Conservation (phyloP, 306 rosid genomes). For the Ormosia emarginata region DNA sequence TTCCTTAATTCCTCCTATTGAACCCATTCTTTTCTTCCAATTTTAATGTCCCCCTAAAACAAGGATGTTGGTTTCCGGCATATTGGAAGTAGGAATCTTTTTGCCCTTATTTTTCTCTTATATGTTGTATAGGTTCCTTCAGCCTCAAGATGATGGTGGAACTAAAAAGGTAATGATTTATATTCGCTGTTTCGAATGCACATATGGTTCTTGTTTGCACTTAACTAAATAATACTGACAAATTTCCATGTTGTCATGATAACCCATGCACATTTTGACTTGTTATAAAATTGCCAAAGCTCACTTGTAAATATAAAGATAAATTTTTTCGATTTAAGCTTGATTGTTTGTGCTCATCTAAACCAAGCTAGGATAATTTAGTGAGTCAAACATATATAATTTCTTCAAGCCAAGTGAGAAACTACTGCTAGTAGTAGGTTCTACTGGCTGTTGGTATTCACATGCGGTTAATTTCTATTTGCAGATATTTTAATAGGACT, state of each 20-base stretch:
- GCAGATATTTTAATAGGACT: neutral
- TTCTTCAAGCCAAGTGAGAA: neutral
- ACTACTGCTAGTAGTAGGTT: neutral
- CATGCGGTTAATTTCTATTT: neutral
- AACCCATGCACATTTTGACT: conserved; percentile 5
- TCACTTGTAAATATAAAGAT: neutral
- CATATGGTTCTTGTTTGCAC: neutral
- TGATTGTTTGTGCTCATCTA: neutral
- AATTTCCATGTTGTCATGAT: neutral
- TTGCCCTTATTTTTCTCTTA: neutral
- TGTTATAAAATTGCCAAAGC: neutral
- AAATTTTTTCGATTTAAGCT: neutral
- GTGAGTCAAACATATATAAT: neutral
- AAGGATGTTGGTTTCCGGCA: neutral
- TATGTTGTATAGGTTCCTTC: conserved; percentile 45
- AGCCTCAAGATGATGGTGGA: conserved; percentile 50
- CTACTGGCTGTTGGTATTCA: neutral
- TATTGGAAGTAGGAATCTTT: neutral
- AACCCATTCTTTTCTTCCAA: conserved; percentile 3
- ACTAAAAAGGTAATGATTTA: conserved; percentile 55
- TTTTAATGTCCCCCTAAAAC: neutral
- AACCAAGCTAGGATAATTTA: neutral
- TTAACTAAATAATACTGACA: neutral
- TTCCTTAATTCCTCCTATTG: conserved; percentile 13
- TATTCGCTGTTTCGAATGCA: conserved; percentile 17